Evolutionary conservation across 2,329 filamentous ascomycete genomes (phyloP), one percentile per base, ranked within the genome.

Genomic region (Tolypocladium ovalisporum): DNA sequence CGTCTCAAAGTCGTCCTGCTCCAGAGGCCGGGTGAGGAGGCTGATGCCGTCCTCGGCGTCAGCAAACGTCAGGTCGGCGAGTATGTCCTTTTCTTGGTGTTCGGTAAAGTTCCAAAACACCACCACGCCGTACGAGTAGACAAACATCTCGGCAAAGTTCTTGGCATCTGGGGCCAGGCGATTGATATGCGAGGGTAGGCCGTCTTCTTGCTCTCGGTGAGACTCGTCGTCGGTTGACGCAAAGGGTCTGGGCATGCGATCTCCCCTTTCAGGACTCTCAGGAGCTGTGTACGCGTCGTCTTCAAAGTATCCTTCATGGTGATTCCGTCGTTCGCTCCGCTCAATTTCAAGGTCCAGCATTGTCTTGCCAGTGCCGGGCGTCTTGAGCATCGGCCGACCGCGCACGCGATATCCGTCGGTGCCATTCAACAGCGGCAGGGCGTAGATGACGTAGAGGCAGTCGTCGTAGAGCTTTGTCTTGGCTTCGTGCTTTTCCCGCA

Each of bases 51-150:
- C 81, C 58, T 87, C 83, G 56, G 82, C 84, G 62, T 86, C 83
- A 13, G 89, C 89, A 73, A 99, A 97, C 1, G 91, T 94, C 56
- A 99, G 77, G 71, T 99, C 94, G 42, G 94, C 94, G 27, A 99
- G 81, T 52, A 97, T 90, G 66, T 97, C 92, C 72, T 96, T 97
- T 71, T 99, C 94, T 70, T 99, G 94, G 62, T 87, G 83, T 71
- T 96, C 92, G 13, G 90, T 93, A 65, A 99, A 97, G 71, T 99
- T 99, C 94, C 94, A 99, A 70, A 99, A 96, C 6, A 99, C 94
- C 0, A 94, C 93, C 0, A 99, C 93, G 24, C 94, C 94, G 68
- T 99, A 99, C 19, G 89, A 93, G 71, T 95, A 97, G 65, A 99
- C 87, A 69, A 96, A 97, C 84, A 97, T 90, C 73, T 99, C 94